Evolutionary conservation across 116 monocot species (phyloP), one percentile per base, ranked within the genome.

Genomic region (Cymodocea nodosa): DNA sequence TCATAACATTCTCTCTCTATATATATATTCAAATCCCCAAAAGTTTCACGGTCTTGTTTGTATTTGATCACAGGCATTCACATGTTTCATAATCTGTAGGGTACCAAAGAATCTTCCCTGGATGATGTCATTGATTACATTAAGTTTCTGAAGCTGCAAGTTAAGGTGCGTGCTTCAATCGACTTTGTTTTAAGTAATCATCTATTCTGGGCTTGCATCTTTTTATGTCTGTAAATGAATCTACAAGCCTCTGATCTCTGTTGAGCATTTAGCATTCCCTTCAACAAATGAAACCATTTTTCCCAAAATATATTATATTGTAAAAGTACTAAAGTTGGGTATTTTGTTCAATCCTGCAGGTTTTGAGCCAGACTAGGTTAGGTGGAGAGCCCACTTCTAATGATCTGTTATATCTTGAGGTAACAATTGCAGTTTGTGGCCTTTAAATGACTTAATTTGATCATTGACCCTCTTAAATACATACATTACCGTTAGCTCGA

Each of bases 391-490:
- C 58, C 56, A 59, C 9, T 39, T 2, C 62, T 64, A 53, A 75
- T 71, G 73, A 75, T n/a, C 78, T 85, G 55, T 68, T 85, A 62
- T 37, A 76, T 73, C 51, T 78, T 17, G 76, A 85, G 85, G 85
- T 85, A 78, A 2, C 0, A 14, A 35, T 9, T 23, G 9, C 39
- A 39, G 9, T 49, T 44, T 63, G 53, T 53, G 18, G 18, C 53
- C 53, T 53, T 53, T 13, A 53, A 53, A 18, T 53, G 5, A 17
- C 53, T 17, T 18, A 17, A 16, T 53, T 13, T 15, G 17, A 53
- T 53, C 5, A 4, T 53, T 53, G 15, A 53, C 12, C 53, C 14
- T 16, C 18, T 53, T 15, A 17, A 53, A 53, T 53, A 19, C 63
- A 30, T 48, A 18, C 14, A 0, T 63, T 19, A 15, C 17, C 15